Evolutionary conservation across 2,329 filamentous ascomycete genomes (phyloP).

Genomic region (Exophiala sideris): DNA sequence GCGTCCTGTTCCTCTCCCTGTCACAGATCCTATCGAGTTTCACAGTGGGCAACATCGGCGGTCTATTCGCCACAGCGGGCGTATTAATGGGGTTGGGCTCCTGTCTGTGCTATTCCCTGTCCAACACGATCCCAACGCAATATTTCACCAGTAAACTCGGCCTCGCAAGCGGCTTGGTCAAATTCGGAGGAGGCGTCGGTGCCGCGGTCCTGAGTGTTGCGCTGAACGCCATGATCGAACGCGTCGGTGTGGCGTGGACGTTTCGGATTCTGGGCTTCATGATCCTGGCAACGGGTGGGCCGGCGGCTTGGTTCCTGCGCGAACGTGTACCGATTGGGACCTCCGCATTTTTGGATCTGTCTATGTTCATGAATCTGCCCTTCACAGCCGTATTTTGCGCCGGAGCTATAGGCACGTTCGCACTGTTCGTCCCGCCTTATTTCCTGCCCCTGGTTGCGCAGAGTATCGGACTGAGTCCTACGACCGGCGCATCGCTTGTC

Average conservation of each 20-base stretch:
- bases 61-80: conserved; percentile 50
- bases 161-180: conserved; percentile 55
- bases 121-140: conserved; percentile 51
- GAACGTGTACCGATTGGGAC: conserved; percentile 44
- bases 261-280: conserved; percentile 54
- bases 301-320: conserved; percentile 54
- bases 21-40: conserved; percentile 49
- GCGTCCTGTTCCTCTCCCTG: conserved; percentile 50
- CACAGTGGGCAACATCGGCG: conserved; percentile 43
- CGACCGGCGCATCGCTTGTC: conserved; percentile 55
- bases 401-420: conserved; percentile 57
- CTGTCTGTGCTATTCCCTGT: conserved; percentile 45
- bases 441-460: conserved; percentile 57
- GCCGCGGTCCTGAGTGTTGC: conserved; percentile 53
- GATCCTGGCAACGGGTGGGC: conserved; percentile 53
- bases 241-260: conserved; percentile 50
- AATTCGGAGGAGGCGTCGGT: conserved; percentile 55
- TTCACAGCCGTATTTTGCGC: conserved; percentile 55
- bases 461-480: conserved; percentile 54
- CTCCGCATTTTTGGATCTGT: conserved; percentile 50
- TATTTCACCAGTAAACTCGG: conserved; percentile 56
- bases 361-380: conserved; percentile 50
- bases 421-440: conserved; percentile 60
- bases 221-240: conserved; percentile 48
- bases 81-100: conserved; percentile 47